Conservation (phyloP, 768 basidiomycete species). For the Naganishia onofrii region DNA sequence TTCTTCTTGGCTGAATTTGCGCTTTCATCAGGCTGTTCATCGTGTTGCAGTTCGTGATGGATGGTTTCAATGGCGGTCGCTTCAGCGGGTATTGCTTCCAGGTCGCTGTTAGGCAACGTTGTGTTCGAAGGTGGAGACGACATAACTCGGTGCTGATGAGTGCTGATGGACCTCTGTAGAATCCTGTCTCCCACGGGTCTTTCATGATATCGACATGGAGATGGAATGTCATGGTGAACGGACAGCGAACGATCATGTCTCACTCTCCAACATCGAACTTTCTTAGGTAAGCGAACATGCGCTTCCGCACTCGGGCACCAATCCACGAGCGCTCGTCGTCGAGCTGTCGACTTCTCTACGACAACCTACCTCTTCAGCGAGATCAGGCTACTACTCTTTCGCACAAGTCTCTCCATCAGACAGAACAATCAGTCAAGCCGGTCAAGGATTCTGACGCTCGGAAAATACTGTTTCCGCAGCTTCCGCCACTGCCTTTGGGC, state of each 20-base stretch:
- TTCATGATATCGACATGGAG: too few species aligned
- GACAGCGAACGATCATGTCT: slow-evolving; percentile 4
- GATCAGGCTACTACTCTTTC: too few species aligned
- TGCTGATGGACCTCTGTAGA: too few species aligned
- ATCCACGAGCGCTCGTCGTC: too few species aligned
- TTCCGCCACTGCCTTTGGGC: slow-evolving; percentile 5
- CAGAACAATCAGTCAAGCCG: neutral
- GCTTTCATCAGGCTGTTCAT: neutral
- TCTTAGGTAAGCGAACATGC: slow-evolving; percentile 1
- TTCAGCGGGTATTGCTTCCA: neutral
- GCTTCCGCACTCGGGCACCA: neutral
- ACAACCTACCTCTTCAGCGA: neutral
- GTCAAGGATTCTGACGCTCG: neutral
- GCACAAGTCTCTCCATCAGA: too few species aligned
- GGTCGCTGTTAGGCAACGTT: too few species aligned
- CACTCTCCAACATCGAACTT: slow-evolving; percentile 9
- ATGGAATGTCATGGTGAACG: too few species aligned
- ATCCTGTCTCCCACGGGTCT: too few species aligned
- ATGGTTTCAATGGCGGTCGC: neutral
- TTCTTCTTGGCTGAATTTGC: slow-evolving; percentile 1
- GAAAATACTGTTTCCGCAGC: neutral
- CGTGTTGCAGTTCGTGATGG: neutral
- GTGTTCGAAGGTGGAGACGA: too few species aligned
- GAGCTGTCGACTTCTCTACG: neutral
- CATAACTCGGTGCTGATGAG: too few species aligned